Evolutionary conservation across 108 stramenopile species (phyloP).

Genomic region (Nitzschia sp.): DNA sequence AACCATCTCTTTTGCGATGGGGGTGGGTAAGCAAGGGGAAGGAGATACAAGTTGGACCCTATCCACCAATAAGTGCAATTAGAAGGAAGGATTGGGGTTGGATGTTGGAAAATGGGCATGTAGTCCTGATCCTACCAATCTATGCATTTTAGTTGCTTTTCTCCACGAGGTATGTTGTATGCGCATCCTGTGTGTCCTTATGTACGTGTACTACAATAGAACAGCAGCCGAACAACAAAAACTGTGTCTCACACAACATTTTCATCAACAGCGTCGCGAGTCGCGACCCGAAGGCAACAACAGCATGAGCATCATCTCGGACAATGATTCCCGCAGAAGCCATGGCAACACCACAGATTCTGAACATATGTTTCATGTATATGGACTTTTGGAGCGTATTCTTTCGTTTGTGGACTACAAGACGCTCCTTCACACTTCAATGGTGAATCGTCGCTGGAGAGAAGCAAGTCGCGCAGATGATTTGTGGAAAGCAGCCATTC

Average conservation of each 20-base stretch:
- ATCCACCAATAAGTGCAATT: constrained; percentile 24
- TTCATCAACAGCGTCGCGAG: no score
- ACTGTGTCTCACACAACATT: no score
- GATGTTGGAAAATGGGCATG: constrained; percentile 40
- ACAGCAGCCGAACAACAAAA: no score
- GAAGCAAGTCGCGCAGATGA: constrained; percentile 25
- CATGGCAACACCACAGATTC: no score
- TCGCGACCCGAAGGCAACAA: no score
- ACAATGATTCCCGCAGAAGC: no score
- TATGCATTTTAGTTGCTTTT: no score
- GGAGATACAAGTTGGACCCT: constrained; percentile 31
- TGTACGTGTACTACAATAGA: no score
- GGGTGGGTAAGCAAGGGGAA: constrained; percentile 25
- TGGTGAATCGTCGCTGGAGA: constrained; percentile 33
- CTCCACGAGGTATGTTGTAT: no score
- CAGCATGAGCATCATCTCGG: no score
- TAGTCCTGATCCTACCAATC: constrained; percentile 25
- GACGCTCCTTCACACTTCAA: constrained; percentile 18
- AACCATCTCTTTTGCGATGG: constrained; percentile 19
- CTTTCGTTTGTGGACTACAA: constrained; percentile 10
- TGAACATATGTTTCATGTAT: constrained; percentile 16
- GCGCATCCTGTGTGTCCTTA: no score
- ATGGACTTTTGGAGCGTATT: constrained; percentile 32
- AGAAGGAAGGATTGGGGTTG: constrained; percentile 32
- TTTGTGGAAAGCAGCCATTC: constrained; percentile 18